Conservation (phyloP, 75 land plant genomes). For the Pseudotsuga menziesii region DNA sequence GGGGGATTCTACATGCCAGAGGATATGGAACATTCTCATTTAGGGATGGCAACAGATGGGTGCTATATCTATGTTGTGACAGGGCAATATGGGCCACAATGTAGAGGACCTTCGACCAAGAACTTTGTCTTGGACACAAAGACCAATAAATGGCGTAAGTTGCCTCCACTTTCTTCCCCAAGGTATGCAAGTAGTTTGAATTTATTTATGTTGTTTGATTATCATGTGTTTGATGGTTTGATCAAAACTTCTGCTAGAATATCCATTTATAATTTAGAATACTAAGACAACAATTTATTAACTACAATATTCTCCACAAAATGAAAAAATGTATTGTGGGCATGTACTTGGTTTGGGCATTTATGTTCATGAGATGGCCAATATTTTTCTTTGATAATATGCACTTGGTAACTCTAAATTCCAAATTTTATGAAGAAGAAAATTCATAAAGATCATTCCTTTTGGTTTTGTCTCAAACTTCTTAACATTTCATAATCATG, state of each 20-base stretch:
- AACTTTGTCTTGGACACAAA: conserved; percentile 81
- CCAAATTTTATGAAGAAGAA: not conserved
- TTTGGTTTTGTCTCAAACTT: not conserved
- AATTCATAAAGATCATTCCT: not conserved
- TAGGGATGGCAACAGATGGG: conserved; percentile 95
- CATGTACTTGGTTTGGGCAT: not conserved
- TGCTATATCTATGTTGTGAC: conserved; percentile 79
- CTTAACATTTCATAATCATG: not conserved
- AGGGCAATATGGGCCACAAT: conserved; percentile 98
- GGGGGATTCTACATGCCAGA: conserved; percentile 85
- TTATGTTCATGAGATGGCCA: not conserved
- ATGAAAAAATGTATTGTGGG: not conserved
- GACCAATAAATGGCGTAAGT: conserved; percentile 60
- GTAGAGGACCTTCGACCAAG: conserved; percentile 73
- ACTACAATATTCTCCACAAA: not conserved
- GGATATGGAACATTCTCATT: conserved; percentile 98
- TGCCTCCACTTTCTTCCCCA: conserved; percentile 78
- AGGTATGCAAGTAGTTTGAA: conserved; percentile 37
- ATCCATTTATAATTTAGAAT: not conserved
- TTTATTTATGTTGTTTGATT: not conserved
- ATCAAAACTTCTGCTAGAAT: not conserved
- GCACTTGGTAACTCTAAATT: not conserved
- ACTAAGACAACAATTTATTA: not conserved
- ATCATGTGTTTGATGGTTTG: not conserved
- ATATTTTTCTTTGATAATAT: not conserved